phyloP scores from a whole-genome alignment of 768 basidiomycete species.

The Wakefieldia striispora region DNA sequence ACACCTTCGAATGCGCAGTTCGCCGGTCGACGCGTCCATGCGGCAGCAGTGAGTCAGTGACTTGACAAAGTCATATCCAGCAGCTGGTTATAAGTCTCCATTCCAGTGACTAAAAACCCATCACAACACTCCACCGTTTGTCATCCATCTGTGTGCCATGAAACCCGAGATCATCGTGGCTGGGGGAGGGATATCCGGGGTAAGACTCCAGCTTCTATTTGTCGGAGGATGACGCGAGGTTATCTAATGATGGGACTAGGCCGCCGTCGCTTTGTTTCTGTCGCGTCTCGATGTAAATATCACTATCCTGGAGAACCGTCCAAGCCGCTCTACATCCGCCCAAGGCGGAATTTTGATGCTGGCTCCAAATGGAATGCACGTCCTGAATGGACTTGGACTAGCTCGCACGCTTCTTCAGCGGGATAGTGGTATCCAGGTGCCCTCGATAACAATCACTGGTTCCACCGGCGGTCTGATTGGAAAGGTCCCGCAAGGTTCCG shows the following conservation, averaged over 20 bases:
- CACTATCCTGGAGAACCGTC: slow-evolving; percentile 24
- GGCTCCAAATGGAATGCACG: slow-evolving; percentile 29
- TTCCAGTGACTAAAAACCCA: neutral
- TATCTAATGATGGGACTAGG: slow-evolving; percentile 3
- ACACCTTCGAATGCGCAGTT: neutral
- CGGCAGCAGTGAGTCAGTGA: slow-evolving; percentile 8
- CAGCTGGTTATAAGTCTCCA: slow-evolving; percentile 7
- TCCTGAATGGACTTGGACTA: slow-evolving; percentile 26
- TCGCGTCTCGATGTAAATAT: slow-evolving; percentile 19
- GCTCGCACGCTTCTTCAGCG: slow-evolving; percentile 22
- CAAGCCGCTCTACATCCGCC: slow-evolving; percentile 11
- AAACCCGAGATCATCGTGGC: slow-evolving; percentile 26
- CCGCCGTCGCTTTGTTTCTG: slow-evolving; percentile 24
- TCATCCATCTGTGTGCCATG: slow-evolving; percentile 3
- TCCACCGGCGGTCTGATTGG: slow-evolving; percentile 22
- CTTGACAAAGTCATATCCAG: no score
- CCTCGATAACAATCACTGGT: slow-evolving; percentile 22
- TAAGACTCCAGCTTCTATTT: slow-evolving; percentile 6
- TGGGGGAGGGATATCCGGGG: slow-evolving; percentile 29
- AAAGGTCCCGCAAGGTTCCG: slow-evolving; percentile 26
- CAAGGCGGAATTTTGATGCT: slow-evolving; percentile 30
- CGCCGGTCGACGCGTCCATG: slow-evolving; percentile 17
- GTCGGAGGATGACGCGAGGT: neutral
- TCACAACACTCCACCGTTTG: neutral
- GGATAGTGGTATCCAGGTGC: slow-evolving; percentile 16